phyloP scores from a whole-genome alignment of 2,329 filamentous ascomycete species.

The Pseudocercospora pini-densiflorae region DNA sequence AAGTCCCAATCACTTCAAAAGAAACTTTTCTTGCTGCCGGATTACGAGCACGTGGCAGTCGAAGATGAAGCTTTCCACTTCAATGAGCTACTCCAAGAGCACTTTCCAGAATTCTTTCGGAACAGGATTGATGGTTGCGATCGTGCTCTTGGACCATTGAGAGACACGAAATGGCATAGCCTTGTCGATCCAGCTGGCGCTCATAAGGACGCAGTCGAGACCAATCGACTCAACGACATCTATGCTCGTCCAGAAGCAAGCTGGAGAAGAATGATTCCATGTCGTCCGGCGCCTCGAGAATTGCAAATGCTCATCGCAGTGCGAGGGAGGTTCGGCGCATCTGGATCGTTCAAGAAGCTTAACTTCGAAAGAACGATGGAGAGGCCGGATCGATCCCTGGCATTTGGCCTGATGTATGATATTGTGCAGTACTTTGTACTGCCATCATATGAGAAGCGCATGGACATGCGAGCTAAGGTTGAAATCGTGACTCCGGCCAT shows the following conservation, averaged over 20 bases:
- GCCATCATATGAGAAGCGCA: not conserved
- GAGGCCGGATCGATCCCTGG: no score
- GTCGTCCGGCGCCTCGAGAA: not conserved
- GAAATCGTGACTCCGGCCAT: not conserved
- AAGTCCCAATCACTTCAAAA: not conserved
- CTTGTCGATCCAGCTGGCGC: not conserved
- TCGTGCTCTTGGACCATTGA: not conserved
- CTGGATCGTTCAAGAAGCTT: not conserved
- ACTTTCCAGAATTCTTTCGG: not conserved
- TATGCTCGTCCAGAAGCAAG: not conserved
- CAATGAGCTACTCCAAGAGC: not conserved
- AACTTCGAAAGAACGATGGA: no score
- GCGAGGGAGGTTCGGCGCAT: not conserved
- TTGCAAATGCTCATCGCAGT: not conserved
- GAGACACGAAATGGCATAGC: not conserved
- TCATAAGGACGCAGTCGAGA: not conserved
- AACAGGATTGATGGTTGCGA: not conserved
- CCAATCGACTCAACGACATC: not conserved
- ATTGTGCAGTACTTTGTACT: not conserved
- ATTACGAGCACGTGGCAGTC: not conserved
- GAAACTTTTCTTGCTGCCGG: not conserved
- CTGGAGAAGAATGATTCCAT: not conserved
- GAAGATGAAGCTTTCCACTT: not conserved
- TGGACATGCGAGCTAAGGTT: not conserved
- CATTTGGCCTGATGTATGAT: not conserved